A percentile compares a stretch with the other conserved stretches of the same genome.
These are phyloP conservation scores for Globisporangium ultimum DNA, from an alignment of 352 stramenopile genomes.

Conservation along the genomic window DNA sequence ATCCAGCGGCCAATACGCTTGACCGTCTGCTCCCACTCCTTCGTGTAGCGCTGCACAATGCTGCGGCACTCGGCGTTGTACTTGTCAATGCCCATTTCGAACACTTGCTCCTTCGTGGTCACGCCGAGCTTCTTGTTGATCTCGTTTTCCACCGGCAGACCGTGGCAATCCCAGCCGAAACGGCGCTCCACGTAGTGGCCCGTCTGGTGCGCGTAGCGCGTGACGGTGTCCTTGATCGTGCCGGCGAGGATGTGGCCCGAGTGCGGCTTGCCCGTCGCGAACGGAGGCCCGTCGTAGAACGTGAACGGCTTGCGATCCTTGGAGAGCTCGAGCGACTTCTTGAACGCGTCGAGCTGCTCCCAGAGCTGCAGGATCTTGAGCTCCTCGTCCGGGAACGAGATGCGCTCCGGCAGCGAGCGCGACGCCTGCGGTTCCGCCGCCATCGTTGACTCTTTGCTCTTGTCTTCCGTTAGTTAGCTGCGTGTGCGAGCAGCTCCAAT, in stretches of 20 bases:
- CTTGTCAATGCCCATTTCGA: constrained; percentile 97
- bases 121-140: constrained; percentile 99
- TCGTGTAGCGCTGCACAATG: constrained; percentile 98
- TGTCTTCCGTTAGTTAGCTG: not conserved
- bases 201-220: constrained; percentile 98
- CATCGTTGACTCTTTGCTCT: constrained; percentile 7
- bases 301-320: constrained; percentile 95
- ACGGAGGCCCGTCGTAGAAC: constrained; percentile 99
- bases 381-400: constrained; percentile 85
- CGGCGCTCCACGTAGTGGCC: constrained; percentile 96
- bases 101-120: constrained; percentile 96
- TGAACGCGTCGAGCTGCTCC: constrained; percentile 88
- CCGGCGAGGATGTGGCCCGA: constrained; percentile 98
- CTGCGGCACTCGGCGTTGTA: constrained; percentile 98
- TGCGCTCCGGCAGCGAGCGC: constrained; percentile 79
- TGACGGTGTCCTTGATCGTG: constrained; percentile 99
- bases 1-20: constrained; percentile 99
- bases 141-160: constrained; percentile 98
- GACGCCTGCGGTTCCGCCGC: constrained; percentile 24
- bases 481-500: constrained; percentile 10
- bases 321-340: constrained; percentile 90
- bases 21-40: constrained; percentile 98
- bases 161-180: constrained; percentile 99
- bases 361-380: constrained; percentile 71
- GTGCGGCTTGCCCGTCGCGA: constrained; percentile 98